Evolutionary conservation across 176 grass and related monocot species (phyloP).

Genomic region (Alopecurus myosuroides): DNA sequence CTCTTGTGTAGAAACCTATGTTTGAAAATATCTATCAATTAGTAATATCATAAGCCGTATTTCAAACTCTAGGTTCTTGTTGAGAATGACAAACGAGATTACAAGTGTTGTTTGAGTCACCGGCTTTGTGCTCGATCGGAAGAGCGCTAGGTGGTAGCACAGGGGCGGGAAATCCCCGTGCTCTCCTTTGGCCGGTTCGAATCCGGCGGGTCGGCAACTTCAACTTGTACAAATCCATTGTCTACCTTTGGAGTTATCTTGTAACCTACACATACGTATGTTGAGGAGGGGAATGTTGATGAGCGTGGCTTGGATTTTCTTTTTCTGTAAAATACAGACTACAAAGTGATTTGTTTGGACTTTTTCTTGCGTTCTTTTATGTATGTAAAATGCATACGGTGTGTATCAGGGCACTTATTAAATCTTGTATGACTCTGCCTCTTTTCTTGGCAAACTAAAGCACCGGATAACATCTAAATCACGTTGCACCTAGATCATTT

Average conservation of each 20-base stretch:
- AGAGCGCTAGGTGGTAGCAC: conserved; percentile 1
- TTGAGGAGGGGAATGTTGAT: neutral
- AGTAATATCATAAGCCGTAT: neutral
- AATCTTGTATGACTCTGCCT: no score
- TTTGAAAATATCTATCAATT: neutral
- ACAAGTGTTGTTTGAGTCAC: neutral
- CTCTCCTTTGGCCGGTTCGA: conserved; percentile 47
- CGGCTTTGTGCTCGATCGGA: conserved; percentile 13
- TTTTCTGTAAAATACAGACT: neutral
- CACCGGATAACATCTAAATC: no score
- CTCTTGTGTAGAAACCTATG: neutral
- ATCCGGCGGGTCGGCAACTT: conserved; percentile 36
- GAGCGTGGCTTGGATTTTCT: neutral
- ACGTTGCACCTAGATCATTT: no score
- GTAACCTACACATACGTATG: neutral
- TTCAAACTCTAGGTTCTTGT: neutral
- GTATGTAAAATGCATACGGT: neutral
- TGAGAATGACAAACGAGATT: neutral
- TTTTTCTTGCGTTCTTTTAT: neutral
- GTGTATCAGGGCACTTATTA: no score
- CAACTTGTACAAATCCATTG: no score
- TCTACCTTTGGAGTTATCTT: no score
- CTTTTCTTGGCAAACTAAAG: no score
- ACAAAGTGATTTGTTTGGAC: neutral
- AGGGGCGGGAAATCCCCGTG: neutral